Percentiles rank a stretch among this genome's conserved stretches.
Conservation (phyloP, 169 alveolate genomes). For the Perkinsus chesapeaki region DNA sequence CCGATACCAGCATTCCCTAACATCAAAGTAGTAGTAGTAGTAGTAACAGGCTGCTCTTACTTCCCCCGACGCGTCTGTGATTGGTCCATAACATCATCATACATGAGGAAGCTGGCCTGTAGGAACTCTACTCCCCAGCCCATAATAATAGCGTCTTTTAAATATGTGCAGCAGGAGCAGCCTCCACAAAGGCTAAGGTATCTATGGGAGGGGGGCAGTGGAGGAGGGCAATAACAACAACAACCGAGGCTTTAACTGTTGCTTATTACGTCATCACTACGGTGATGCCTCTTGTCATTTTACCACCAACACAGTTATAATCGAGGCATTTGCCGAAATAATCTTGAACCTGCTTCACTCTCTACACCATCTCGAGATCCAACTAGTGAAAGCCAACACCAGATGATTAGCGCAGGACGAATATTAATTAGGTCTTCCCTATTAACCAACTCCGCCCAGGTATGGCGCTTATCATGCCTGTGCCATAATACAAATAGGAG, state of each 20-base stretch:
- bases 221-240: not conserved
- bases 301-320: slow-evolving; percentile 42
- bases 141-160: not conserved
- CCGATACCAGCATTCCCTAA: not conserved
- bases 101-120: slow-evolving; percentile 36
- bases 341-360: not conserved
- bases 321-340: slow-evolving; percentile 18
- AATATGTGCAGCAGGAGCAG: not conserved
- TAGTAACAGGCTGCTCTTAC: not conserved
- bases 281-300: slow-evolving; percentile 33
- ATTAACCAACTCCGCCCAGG: too few relatives aligned
- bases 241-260: not conserved
- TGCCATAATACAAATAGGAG: too few relatives aligned
- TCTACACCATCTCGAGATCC: not conserved
- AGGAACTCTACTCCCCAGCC: slow-evolving; percentile 43
- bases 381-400: not conserved
- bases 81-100: slow-evolving; percentile 43
- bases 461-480: too few relatives aligned
- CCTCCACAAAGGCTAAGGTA: not conserved
- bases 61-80: slow-evolving; percentile 32
- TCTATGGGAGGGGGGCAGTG: not conserved
- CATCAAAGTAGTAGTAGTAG: not conserved
- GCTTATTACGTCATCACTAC: slow-evolving; percentile 27
- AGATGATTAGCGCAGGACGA: not conserved
- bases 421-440: too few relatives aligned